Evolutionary conservation across 106 monocot species (phyloP), one percentile per base, ranked within the genome.

Genomic region (Posidonia australis): DNA sequence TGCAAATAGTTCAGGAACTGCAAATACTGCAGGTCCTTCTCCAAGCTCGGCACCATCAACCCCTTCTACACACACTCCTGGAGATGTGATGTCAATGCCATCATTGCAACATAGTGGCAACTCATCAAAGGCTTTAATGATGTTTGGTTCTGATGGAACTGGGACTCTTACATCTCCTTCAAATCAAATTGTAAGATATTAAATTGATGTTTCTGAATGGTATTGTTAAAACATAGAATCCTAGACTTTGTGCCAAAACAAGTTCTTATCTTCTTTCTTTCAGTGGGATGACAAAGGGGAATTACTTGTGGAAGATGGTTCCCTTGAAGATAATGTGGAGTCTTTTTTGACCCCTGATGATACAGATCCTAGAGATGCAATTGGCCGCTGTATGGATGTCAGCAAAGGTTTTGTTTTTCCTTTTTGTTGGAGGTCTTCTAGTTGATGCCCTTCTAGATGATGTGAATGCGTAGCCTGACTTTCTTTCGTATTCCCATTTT

Each of bases 281-380:
- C 59, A 71, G 66, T 80, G 68, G 68, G 72, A 78, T 78, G 62
- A 78, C 67, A 77, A 67, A 74, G 69, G 61, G 53, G 62, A 76
- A 59, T 80, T 88, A 18, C 87, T 86, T 70, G 83, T 80, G 19
- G 90, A 91, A 26, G 90, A 87, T 82, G 92, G 87, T 9, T 82
- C 88, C 32, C 72, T 93, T 48, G 85, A 86, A 58, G 85, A 89
- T 42, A 88, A 96, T 73, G 96, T 96, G 3, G 96, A 96, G 47
- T 96, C 96, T 31, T 96, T 96, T 82, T 76, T 96, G 67, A 80
- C 90, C n/a, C 90, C 90, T 52, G 90, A 96, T 76, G 96, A 96
- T 45, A 66, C 83, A 32, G 96, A 96, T 77, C 84, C 81, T 19
- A 84, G 87, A 74, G 96, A 96, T 63, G 21, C 84, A 22, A 65